These are phyloP conservation scores for Aspergillus chevalieri DNA, from an alignment of 2,329 filamentous ascomycete species.

Conservation along the genomic window DNA sequence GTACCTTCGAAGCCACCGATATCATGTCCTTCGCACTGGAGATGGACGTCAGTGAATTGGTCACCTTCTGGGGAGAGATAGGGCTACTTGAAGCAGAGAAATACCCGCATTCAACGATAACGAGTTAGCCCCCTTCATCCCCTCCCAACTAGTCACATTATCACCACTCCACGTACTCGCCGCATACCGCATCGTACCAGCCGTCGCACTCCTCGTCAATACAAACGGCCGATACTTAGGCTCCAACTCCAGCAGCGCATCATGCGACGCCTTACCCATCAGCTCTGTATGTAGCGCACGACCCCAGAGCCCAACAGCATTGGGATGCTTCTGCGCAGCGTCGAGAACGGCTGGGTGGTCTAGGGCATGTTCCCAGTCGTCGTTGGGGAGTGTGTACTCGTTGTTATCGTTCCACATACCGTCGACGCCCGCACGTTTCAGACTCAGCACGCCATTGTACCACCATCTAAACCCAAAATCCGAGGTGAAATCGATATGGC, in stretches of 20 bases:
- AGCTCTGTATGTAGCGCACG: conserved; percentile 64
- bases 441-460: conserved; percentile 59
- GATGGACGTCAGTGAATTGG: conserved; percentile 1
- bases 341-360: conserved; percentile 38
- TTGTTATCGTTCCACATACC: conserved; percentile 78
- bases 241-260: conserved; percentile 55
- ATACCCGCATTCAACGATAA: conserved; percentile 63
- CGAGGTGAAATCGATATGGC: conserved; percentile 69
- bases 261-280: conserved; percentile 64
- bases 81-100: conserved; percentile 55
- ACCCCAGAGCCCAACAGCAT: conserved; percentile 62
- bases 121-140: conserved; percentile 66
- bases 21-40: conserved; percentile 62
- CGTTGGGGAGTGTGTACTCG: conserved; percentile 62
- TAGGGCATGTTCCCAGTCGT: conserved; percentile 59
- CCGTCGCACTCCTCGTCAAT: conserved; percentile 63
- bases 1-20: conserved; percentile 67
- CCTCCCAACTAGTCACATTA: conserved; percentile 67
- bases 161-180: conserved; percentile 70
- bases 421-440: conserved; percentile 61
- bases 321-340: conserved; percentile 37
- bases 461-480: conserved; percentile 63
- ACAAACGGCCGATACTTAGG: conserved; percentile 61
- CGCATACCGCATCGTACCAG: conserved; percentile 64
- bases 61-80: background rate